phyloP scores from a whole-genome alignment of 164 flowering plant species.

The Chimonanthus praecox region DNA sequence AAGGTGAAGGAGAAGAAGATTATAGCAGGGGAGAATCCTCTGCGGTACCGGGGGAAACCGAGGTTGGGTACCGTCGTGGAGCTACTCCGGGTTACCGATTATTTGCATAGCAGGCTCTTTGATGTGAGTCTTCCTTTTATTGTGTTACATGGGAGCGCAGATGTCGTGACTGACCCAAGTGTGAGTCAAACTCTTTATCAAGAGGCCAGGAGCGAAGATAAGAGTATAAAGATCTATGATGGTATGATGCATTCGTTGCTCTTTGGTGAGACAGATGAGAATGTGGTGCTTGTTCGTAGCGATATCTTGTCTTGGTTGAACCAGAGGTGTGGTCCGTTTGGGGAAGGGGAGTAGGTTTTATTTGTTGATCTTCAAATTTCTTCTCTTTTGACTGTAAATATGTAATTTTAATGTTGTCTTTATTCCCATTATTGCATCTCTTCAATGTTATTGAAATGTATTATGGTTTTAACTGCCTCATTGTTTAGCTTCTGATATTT shows the following conservation, averaged over 20 bases:
- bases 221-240: conserved; percentile 61
- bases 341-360: neutral
- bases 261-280: conserved; percentile 86
- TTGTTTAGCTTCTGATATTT: too few relatives aligned
- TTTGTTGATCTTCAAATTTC: neutral
- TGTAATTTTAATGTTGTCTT: neutral
- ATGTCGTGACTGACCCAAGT: conserved; percentile 75
- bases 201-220: conserved; percentile 59
- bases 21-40: conserved; percentile 52
- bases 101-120: conserved; percentile 28
- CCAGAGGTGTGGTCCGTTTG: conserved; percentile 30
- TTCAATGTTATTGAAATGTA: too few relatives aligned
- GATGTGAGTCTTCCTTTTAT: conserved; percentile 69
- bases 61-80: conserved; percentile 77
- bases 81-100: conserved; percentile 61
- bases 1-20: conserved; percentile 62
- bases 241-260: conserved; percentile 89
- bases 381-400: neutral
- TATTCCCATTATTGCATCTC: neutral
- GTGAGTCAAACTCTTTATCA: conserved; percentile 65
- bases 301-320: conserved; percentile 68
- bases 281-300: conserved; percentile 46
- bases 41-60: conserved; percentile 67
- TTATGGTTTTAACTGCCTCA: too few relatives aligned
- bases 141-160: conserved; percentile 79